phyloP scores from a whole-genome alignment of 371 early-diverging fungal species.

The Actinomortierella ambigua region DNA sequence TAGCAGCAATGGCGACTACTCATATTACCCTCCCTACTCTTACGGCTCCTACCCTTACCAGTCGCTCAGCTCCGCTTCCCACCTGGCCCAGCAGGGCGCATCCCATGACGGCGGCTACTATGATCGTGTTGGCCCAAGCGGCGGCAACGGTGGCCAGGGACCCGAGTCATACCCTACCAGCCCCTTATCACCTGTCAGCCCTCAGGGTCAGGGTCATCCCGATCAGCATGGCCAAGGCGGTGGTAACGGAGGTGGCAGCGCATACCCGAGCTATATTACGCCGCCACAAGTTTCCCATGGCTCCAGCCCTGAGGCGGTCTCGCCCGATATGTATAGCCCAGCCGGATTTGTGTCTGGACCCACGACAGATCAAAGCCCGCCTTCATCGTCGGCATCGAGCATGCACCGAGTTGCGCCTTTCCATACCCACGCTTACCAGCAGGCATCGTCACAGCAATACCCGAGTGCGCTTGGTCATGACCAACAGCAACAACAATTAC shows the following conservation, averaged over 20 bases:
- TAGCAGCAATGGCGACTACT: conserved; percentile 31
- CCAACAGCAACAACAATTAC: conserved; percentile 17
- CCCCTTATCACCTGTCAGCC: conserved; percentile 23
- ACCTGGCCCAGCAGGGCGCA: conserved; percentile 22
- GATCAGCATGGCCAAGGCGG: no score
- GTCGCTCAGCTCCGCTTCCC: conserved; percentile 36
- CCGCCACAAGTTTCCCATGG: conserved; percentile 31
- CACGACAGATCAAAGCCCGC: no score
- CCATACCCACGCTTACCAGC: no score
- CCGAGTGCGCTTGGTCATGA: neutral
- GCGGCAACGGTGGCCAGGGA: neutral
- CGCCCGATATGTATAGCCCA: conserved; percentile 45
- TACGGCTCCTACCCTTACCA: conserved; percentile 39
- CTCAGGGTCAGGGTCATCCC: conserved; percentile 1
- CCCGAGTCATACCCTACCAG: conserved; percentile 31
- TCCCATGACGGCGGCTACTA: conserved; percentile 25
- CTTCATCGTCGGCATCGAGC: no score
- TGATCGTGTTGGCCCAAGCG: conserved; percentile 10
- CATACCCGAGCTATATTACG: no score
- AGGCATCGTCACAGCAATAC: no score
- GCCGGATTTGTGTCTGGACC: conserved; percentile 11
- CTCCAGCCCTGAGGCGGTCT: conserved; percentile 29
- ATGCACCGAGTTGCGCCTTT: no score
- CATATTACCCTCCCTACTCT: conserved; percentile 26
- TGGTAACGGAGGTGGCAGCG: no score